Percentiles rank a stretch among this genome's conserved stretches.
These are phyloP conservation scores for Spathaspora sp. DNA, from an alignment of 1,139 yeast genomes.

Conservation along the genomic window DNA sequence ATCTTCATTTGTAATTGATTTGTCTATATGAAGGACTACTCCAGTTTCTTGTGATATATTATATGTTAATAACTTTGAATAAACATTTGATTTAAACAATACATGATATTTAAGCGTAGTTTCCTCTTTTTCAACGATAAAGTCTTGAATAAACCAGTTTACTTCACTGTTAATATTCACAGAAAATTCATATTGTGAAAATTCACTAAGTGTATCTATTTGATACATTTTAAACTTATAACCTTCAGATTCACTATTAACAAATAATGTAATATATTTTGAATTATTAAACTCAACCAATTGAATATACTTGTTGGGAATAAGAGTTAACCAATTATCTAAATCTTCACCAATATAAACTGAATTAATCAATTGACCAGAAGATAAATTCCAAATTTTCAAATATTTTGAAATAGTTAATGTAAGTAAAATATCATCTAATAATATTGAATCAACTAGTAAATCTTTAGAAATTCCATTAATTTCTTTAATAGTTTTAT, in stretches of 20 bases:
- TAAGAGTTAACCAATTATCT: conserved; percentile 28
- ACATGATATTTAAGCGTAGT: conserved; percentile 27
- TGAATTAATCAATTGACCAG: conserved; percentile 26
- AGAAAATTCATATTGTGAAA: conserved; percentile 8
- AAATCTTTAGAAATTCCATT: conserved; percentile 25
- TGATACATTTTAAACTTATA: background rate
- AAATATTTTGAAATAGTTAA: conserved; percentile 50
- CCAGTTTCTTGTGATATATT: conserved; percentile 19
- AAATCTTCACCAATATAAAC: background rate
- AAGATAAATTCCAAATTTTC: conserved; percentile 54
- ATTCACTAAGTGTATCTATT: conserved; percentile 8
- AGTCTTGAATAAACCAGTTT: conserved; percentile 53
- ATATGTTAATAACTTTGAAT: conserved; percentile 41
- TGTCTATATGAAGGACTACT: conserved; percentile 15
- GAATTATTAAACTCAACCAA: conserved; percentile 13
- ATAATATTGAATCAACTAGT: conserved; percentile 26
- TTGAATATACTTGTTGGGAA: conserved; percentile 34
- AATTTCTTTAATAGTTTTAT: background rate
- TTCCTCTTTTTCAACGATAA: conserved; percentile 21
- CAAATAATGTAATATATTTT: conserved; percentile 16
- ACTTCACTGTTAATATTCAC: conserved; percentile 8
- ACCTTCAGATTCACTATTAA: conserved; percentile 10
- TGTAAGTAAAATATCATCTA: conserved; percentile 12
- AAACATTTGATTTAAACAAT: conserved; percentile 66
- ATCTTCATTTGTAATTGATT: conserved; percentile 18